phyloP scores from a whole-genome alignment of 768 basidiomycete genomes.

The Boletus vinaceobasis region DNA sequence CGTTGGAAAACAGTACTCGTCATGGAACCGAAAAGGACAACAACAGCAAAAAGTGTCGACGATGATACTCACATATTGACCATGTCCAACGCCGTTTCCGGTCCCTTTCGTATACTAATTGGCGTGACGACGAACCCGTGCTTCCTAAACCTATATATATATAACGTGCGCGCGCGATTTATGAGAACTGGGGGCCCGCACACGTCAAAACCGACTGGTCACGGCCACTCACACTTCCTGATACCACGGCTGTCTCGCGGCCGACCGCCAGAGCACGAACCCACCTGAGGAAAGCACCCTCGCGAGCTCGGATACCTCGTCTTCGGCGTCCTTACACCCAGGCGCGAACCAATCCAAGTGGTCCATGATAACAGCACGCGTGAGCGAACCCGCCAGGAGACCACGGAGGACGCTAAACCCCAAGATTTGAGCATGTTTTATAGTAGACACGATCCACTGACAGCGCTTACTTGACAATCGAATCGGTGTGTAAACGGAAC shows the following conservation, averaged over 20 bases:
- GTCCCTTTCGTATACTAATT: slow-evolving; percentile 50
- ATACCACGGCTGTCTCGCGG: slow-evolving; percentile 66
- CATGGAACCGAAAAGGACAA: neutral
- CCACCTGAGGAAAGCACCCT: slow-evolving; percentile 59
- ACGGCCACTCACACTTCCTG: slow-evolving; percentile 39
- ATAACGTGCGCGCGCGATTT: neutral
- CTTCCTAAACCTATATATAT: slow-evolving; percentile 43
- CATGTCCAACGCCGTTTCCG: slow-evolving; percentile 51
- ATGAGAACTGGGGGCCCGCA: neutral
- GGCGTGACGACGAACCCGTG: slow-evolving; percentile 53
- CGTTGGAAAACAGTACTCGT: neutral
- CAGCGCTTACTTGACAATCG: slow-evolving; percentile 55
- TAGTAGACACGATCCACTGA: neutral
- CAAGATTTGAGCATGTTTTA: neutral
- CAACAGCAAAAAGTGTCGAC: neutral
- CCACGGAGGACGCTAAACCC: slow-evolving; percentile 41
- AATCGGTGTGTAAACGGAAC: slow-evolving; percentile 71
- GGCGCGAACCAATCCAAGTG: slow-evolving; percentile 60
- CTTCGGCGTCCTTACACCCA: slow-evolving; percentile 43
- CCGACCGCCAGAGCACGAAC: slow-evolving; percentile 63
- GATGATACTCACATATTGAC: slow-evolving; percentile 59
- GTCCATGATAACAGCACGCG: slow-evolving; percentile 70
- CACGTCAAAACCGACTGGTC: neutral
- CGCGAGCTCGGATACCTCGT: slow-evolving; percentile 52
- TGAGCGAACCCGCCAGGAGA: slow-evolving; percentile 47